phyloP scores from a whole-genome alignment of 805 yeast species.

The Cyberlindnera lachancei region DNA sequence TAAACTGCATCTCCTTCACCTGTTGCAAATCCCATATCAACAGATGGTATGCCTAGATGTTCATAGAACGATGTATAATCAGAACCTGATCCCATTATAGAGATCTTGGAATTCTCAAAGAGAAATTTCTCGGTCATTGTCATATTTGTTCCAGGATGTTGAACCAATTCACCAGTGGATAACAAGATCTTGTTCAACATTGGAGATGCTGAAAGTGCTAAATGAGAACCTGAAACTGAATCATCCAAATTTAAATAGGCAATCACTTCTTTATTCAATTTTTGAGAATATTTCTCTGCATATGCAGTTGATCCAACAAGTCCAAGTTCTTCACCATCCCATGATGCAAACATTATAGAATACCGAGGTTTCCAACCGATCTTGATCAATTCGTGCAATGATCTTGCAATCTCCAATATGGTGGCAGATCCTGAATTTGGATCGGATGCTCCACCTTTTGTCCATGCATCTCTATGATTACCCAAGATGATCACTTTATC shows the following conservation, averaged over 20 bases:
- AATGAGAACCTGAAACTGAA: constrained; percentile 48
- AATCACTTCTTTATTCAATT: constrained; percentile 42
- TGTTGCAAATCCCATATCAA: constrained; percentile 49
- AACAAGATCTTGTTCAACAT: constrained; percentile 40
- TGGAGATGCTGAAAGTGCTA: constrained; percentile 50
- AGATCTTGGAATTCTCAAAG: constrained; percentile 26
- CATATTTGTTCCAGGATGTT: constrained; percentile 32
- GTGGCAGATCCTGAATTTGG: constrained; percentile 71
- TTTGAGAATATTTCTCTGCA: constrained; percentile 54
- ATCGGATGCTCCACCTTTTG: constrained; percentile 71
- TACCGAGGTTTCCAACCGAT: constrained; percentile 62
- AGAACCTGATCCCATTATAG: constrained; percentile 59
- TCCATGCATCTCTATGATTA: constrained; percentile 79
- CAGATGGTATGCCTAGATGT: constrained; percentile 51
- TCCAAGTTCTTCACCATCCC: constrained; percentile 82
- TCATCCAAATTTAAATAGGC: constrained; percentile 69
- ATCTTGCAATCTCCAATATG: constrained; percentile 55
- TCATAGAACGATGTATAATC: constrained; percentile 59
- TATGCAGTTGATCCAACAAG: constrained; percentile 70
- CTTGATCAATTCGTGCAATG: constrained; percentile 41
- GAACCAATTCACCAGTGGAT: constrained; percentile 34
- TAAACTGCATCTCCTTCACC: constrained; percentile 48
- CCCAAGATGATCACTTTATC: constrained; percentile 59
- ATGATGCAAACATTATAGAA: constrained; percentile 61
- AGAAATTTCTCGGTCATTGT: constrained; percentile 22